These are phyloP conservation scores for Plasmodium sp. DNA, from an alignment of 169 alveolate species.

Conservation along the genomic window DNA sequence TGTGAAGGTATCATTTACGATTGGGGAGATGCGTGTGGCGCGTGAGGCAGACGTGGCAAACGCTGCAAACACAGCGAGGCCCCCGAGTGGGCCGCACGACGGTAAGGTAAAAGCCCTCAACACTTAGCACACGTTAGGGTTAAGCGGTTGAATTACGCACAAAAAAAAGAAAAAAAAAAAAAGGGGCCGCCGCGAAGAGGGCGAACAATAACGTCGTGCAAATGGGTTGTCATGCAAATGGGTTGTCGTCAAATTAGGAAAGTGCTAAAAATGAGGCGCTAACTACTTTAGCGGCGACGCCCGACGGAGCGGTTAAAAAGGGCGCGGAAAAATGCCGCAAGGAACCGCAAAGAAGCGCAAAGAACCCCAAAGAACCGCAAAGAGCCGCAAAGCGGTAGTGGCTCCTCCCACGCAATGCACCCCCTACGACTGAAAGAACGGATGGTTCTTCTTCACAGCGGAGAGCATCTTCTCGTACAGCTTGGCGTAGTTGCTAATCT, in stretches of 20 bases:
- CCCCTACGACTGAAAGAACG: constrained; percentile 67
- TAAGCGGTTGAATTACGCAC: not conserved
- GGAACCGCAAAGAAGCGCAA: not conserved
- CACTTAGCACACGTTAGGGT: not conserved
- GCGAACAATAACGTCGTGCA: not conserved
- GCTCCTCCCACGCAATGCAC: not conserved
- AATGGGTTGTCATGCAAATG: not conserved
- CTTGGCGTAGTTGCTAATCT: constrained; percentile 76
- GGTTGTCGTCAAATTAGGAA: not conserved
- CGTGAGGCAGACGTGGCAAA: not conserved
- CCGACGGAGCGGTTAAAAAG: not conserved
- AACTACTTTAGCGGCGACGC: not conserved
- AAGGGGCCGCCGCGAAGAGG: not conserved
- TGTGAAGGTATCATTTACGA: not conserved
- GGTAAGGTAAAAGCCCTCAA: not conserved
- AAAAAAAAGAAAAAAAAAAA: too few relatives aligned
- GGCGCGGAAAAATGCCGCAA: not conserved
- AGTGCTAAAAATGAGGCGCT: not conserved
- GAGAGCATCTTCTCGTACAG: constrained; percentile 77
- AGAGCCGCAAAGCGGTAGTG: not conserved
- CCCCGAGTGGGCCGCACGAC: not conserved
- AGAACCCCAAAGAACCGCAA: not conserved
- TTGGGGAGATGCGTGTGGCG: not conserved
- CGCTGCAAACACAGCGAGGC: not conserved
- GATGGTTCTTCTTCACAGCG: constrained; percentile 77